phyloP scores from a whole-genome alignment of 371 early-diverging fungal genomes.

The Chytridiales sp. region DNA sequence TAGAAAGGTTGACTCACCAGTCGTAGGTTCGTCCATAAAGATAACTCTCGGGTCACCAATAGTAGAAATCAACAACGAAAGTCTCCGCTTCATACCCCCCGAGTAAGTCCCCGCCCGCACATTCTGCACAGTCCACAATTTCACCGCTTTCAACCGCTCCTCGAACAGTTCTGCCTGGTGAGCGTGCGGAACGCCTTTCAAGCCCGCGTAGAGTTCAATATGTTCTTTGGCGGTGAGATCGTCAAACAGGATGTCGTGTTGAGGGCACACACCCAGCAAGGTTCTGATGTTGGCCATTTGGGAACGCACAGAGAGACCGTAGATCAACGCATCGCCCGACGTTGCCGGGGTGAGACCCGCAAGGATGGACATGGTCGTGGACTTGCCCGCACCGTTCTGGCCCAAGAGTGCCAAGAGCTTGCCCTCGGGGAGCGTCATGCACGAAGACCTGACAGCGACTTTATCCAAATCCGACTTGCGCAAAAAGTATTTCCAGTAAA shows the following conservation, averaged over 20 bases:
- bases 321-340: constrained; percentile 60
- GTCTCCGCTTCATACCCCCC: constrained; percentile 73
- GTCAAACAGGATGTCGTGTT: constrained; percentile 61
- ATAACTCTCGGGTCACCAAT: constrained; percentile 73
- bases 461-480: constrained; percentile 51
- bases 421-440: constrained; percentile 60
- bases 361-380: constrained; percentile 59
- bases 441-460: constrained; percentile 62
- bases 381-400: constrained; percentile 77
- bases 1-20: no score
- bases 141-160: constrained; percentile 55
- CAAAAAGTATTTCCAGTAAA: constrained; percentile 49
- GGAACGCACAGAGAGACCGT: constrained; percentile 47
- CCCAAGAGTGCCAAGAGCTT: constrained; percentile 62
- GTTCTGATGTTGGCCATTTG: constrained; percentile 61
- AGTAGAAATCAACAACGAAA: constrained; percentile 71
- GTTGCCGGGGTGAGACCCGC: constrained; percentile 65
- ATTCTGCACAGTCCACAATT: constrained; percentile 54
- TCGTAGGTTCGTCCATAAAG: constrained; percentile 77
- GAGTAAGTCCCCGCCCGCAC: constrained; percentile 60
- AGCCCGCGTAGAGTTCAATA: constrained; percentile 60
- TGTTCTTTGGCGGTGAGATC: constrained; percentile 65
- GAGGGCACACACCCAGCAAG: constrained; percentile 71
- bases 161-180: constrained; percentile 43
- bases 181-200: constrained; percentile 58